phyloP scores from a whole-genome alignment of 1,139 yeast genomes.

The Yamadazyma pseudoaaseri region DNA sequence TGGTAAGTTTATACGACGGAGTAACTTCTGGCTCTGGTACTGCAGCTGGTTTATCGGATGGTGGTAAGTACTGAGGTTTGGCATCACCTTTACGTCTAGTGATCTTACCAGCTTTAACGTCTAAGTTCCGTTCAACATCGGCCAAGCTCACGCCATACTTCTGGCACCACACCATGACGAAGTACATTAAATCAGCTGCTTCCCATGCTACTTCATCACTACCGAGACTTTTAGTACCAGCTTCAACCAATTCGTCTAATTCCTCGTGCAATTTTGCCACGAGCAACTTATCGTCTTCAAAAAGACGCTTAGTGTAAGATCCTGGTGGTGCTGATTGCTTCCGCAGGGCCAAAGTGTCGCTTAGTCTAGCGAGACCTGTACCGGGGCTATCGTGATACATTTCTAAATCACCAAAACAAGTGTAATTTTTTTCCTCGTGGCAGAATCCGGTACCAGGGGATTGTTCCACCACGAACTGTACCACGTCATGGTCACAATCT shows the following conservation, averaged over 20 bases:
- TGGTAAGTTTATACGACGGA: conserved; percentile 53
- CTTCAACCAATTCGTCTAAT: conserved; percentile 93
- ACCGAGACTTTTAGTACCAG: conserved; percentile 31
- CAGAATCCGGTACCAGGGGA: conserved; percentile 82
- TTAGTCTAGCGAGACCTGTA: conserved; percentile 63
- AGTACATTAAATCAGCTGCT: conserved; percentile 92
- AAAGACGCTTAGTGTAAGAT: conserved; percentile 86
- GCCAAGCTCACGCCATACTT: conserved; percentile 75
- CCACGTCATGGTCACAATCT: conserved; percentile 93
- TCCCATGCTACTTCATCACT: conserved; percentile 84
- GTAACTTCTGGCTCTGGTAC: conserved; percentile 12
- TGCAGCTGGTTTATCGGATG: not conserved
- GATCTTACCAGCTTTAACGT: conserved; percentile 78
- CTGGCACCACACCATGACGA: conserved; percentile 83
- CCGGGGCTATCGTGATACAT: conserved; percentile 47
- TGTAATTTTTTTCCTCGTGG: conserved; percentile 67
- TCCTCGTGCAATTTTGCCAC: conserved; percentile 91
- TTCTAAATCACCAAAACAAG: conserved; percentile 66
- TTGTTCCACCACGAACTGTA: conserved; percentile 83
- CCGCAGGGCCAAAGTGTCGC: conserved; percentile 58
- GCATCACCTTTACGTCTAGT: conserved; percentile 97
- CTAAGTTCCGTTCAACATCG: conserved; percentile 83
- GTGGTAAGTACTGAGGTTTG: conserved; percentile 62
- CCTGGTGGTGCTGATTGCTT: conserved; percentile 75
- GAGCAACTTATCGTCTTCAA: conserved; percentile 71